Evolutionary conservation across 2,329 filamentous ascomycete genomes (phyloP), one percentile per base, ranked within the genome.

Genomic region (Pezicula neosporulosa): DNA sequence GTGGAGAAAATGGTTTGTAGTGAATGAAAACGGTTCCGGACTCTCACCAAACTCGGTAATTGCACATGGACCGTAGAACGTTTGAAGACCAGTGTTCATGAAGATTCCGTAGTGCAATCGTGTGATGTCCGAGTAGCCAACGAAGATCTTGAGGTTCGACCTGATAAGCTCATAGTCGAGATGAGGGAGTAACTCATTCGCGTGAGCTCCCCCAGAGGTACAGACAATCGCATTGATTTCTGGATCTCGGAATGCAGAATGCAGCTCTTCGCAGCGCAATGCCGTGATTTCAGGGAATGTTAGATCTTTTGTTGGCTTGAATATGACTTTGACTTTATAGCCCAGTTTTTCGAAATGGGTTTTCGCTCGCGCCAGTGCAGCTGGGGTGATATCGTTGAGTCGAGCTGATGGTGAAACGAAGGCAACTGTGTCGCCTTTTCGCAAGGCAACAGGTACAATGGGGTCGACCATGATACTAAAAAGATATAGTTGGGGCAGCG

Each of bases 141-240:
- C 48, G 55, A 68, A 67, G 13, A 67, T 64, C 53, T 67, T 68
- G 2, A 65, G 65, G 39, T 67, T 54, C 0, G 41, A n/a, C 18
- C 43, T 51, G 21, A 68, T 65, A 21, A 68, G 44, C 2, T 54
- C 48, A 44, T 64, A 68, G 47, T 68, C 59, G 2, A 68, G 56
- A 19, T 57, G 54, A 0, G 52, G 60, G 0, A 67, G 54, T 3
- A 68, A 30, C 44, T 66, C 63, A 33, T 65, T 66, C n/a, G 55
- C 54, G 16, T 50, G 46, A 1, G 48, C 21, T 0, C 65, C 66
- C 6, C 66, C 66, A 15, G 61, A 57, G 1, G 58, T 64, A 50
- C 56, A 62, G 12, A 67, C 52, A 12, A 68, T 65, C n/a, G 58
- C 57, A 41, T 54, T 54, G 33, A 67, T 50, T 10, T 49, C 33